Evolutionary conservation across 2,329 filamentous ascomycete genomes (phyloP), one percentile per base, ranked within the genome.

Genomic region (Epichloe sibirici): DNA sequence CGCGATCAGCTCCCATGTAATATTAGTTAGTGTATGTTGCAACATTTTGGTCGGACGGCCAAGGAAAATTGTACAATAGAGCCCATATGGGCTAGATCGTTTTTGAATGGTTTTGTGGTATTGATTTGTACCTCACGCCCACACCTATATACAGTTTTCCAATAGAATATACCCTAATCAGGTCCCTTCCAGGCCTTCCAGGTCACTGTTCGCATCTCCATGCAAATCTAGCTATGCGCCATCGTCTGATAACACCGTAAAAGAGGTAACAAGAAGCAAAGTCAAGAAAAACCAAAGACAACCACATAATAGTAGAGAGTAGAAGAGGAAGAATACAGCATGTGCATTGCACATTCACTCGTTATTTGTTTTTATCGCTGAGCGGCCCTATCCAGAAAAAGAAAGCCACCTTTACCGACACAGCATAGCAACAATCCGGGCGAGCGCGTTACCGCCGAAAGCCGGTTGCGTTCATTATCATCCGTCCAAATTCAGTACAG

Each of bases 401-500:
- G 5, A 45, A 49, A 35, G 23, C 39, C 40, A 15, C 6, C 35
- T 45, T 39, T 35, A 11, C n/a, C 6, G 23, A 49, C 13, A 34
- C 45, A 38, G 28, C 12, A 38, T 31, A 49, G 25, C 7, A 23
- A 34, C n/a, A 28, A 40, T 34, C 34, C 31, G n/a, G 23, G 47
- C 46, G n/a, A n/a, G 9, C 38, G 37, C 23, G 15, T 21, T 48
- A 15, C 13, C 23, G 17, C 34, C 28, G n/a, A 25, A 12, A 5
- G 5, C 43, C 8, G 7, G 50, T 45, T 50, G 46, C 25, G 39
- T 43, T 48, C 48, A 47, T 31, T 4, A 54, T 64, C 56, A 79
- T 88, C 55, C 77, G 81, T 57, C 62, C 45, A 70, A 57, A 49
- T 63, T 66, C 51, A 68, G 63, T 52, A 70, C 86, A 48, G 78